These are phyloP conservation scores for Chlorella sorokiniana DNA, from an alignment of 139 green algal genomes.

Conservation along the genomic window DNA sequence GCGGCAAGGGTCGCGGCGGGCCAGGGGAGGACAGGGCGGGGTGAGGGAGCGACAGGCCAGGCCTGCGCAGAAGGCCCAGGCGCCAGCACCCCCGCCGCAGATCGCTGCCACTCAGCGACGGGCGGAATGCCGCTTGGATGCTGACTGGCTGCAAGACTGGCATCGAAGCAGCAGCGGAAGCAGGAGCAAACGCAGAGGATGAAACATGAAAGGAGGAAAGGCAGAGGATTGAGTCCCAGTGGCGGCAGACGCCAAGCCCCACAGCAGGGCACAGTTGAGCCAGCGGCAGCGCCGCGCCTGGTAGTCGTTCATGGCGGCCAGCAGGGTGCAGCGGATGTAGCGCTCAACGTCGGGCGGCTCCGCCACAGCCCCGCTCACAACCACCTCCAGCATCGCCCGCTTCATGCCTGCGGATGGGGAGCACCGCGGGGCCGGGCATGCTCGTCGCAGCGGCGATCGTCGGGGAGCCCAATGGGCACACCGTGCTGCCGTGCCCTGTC, in stretches of 20 bases:
- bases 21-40: not conserved
- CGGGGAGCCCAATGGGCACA: not conserved
- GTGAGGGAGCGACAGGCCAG: not conserved
- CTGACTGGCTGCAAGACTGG: too few species aligned
- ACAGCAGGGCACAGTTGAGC: too few species aligned
- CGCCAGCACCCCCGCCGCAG: too few species aligned
- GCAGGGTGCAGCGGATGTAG: constrained; percentile 80
- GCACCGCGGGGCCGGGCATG: not conserved
- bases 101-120: too few species aligned
- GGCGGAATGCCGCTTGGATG: too few species aligned
- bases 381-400: constrained; percentile 79
- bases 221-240: too few species aligned
- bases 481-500: too few species aligned
- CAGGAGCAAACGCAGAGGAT: too few species aligned
- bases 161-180: too few species aligned
- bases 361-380: constrained; percentile 68
- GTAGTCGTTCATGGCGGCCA: constrained; percentile 57
- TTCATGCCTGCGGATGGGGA: constrained; percentile 68
- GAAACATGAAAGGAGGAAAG: too few species aligned
- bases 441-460: not conserved
- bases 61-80: not conserved
- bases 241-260: too few species aligned
- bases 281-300: too few species aligned
- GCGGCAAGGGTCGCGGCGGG: not conserved
- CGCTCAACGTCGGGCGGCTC: constrained; percentile 66